Percentiles rank a stretch among this genome's conserved stretches.
Evolutionary conservation across 257 asterid species (phyloP).

Genomic region (Petrea volubilis): DNA sequence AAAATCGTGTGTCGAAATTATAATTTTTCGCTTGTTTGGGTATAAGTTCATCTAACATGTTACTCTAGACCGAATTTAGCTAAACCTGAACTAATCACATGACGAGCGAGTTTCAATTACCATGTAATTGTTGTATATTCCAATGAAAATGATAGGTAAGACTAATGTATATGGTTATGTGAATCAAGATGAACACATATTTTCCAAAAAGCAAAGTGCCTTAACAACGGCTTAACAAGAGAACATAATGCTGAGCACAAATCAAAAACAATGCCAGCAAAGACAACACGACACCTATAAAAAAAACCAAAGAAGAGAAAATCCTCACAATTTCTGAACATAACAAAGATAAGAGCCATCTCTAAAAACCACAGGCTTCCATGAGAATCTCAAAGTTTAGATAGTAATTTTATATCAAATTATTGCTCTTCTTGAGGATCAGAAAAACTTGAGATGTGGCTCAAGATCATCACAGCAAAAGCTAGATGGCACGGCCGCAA

Average conservation of each 20-base stretch:
- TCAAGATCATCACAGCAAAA: slow-evolving; percentile 69
- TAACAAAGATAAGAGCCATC: slow-evolving; percentile 32
- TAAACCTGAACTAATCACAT: too few species aligned
- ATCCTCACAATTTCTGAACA: slow-evolving; percentile 12
- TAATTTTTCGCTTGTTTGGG: too few species aligned
- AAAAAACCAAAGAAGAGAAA: background rate
- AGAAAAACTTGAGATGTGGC: slow-evolving; percentile 40
- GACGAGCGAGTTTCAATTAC: too few species aligned
- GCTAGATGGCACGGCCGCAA: slow-evolving; percentile 74
- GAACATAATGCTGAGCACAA: background rate
- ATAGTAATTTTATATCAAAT: too few species aligned
- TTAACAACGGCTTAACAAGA: background rate
- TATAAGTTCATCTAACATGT: too few species aligned
- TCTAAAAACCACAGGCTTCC: slow-evolving; percentile 39
- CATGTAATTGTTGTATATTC: too few species aligned
- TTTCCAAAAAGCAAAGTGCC: background rate
- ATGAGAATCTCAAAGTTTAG: too few species aligned
- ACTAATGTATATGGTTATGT: too few species aligned
- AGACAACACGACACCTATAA: background rate
- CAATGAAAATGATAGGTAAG: too few species aligned
- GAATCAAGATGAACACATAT: too few species aligned
- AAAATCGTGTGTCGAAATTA: too few species aligned
- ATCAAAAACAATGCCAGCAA: slow-evolving; percentile 17
- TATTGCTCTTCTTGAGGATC: background rate
- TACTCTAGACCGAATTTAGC: too few species aligned